Conservation (phyloP, 2,329 filamentous ascomycete species). For the Talaromyces sp. region DNA sequence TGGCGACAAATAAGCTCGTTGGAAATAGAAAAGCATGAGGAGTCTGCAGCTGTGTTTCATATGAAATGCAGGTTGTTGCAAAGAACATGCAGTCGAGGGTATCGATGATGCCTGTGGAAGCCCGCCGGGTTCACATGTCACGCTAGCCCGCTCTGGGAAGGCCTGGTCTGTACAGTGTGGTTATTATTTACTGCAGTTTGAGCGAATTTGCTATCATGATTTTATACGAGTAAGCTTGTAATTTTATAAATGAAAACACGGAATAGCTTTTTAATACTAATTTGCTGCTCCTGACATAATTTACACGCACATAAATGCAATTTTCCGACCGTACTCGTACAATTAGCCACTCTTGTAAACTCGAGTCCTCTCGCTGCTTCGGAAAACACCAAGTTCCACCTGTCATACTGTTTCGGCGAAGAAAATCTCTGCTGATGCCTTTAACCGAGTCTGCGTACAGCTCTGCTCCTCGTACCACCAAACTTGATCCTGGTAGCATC, state of each 20-base stretch:
- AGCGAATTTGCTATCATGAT: background rate
- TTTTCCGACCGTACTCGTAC: background rate
- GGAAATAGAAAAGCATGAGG: background rate
- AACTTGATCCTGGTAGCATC: constrained; percentile 92
- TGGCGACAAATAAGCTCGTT: background rate
- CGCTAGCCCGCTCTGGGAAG: constrained; percentile 13
- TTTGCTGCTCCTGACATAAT: background rate
- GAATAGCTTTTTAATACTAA: background rate
- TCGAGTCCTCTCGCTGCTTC: background rate
- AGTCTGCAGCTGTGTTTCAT: background rate
- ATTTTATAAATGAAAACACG: background rate
- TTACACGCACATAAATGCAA: background rate
- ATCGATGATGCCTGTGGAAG: background rate
- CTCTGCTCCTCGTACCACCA: constrained; percentile 82
- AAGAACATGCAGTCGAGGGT: background rate
- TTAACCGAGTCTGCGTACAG: constrained; percentile 72
- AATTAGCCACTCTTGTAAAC: background rate
- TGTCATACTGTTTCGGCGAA: background rate
- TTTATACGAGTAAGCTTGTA: background rate
- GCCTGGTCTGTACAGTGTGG: background rate
- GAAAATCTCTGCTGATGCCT: background rate
- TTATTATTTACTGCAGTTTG: background rate
- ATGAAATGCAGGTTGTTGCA: background rate
- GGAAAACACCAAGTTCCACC: background rate
- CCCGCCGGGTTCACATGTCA: constrained; percentile 9